Evolutionary conservation across 2,329 filamentous ascomycete species (phyloP).

Genomic region (Hypoxylon sp.): DNA sequence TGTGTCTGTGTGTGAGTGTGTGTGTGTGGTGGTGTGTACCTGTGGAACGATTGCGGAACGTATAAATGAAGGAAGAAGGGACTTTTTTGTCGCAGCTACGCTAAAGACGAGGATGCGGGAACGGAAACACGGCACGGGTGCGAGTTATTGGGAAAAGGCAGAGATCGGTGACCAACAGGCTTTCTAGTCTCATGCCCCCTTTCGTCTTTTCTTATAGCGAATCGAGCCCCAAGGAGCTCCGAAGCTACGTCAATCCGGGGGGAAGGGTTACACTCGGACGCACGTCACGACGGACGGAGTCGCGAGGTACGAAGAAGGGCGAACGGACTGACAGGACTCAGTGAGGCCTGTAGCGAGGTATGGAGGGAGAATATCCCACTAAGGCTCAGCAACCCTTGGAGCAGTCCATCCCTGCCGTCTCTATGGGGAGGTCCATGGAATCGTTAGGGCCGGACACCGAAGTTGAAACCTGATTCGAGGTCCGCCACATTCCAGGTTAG

Average conservation of each 20-base stretch:
- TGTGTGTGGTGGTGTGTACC: slow-evolving; percentile 25
- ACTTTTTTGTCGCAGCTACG: slow-evolving; percentile 2
- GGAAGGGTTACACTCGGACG: slow-evolving; percentile 4
- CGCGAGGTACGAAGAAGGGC: slow-evolving; percentile 16
- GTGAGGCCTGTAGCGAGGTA: slow-evolving; percentile 2
- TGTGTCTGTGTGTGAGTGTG: not conserved
- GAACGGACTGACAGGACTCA: slow-evolving; percentile 14
- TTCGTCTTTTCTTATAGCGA: slow-evolving; percentile 34
- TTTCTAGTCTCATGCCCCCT: not conserved
- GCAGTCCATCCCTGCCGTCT: not conserved
- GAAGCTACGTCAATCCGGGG: slow-evolving; percentile 24
- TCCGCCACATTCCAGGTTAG: not conserved
- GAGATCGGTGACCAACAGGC: slow-evolving; percentile 17
- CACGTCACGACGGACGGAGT: slow-evolving; percentile 27
- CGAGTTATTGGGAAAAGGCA: not conserved
- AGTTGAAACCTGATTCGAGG: not conserved
- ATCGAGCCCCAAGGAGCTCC: slow-evolving; percentile 42
- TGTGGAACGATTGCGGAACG: slow-evolving; percentile 19
- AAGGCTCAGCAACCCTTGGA: not conserved
- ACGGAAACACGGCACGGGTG: too few species aligned
- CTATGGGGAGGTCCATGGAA: not conserved
- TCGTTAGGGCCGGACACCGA: slow-evolving; percentile 13
- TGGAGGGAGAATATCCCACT: slow-evolving; percentile 1
- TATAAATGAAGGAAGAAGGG: slow-evolving; percentile 18
- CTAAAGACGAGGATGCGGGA: slow-evolving; percentile 5